Evolutionary conservation across 768 basidiomycete species (phyloP).

Genomic region (Lentinula raphanica): DNA sequence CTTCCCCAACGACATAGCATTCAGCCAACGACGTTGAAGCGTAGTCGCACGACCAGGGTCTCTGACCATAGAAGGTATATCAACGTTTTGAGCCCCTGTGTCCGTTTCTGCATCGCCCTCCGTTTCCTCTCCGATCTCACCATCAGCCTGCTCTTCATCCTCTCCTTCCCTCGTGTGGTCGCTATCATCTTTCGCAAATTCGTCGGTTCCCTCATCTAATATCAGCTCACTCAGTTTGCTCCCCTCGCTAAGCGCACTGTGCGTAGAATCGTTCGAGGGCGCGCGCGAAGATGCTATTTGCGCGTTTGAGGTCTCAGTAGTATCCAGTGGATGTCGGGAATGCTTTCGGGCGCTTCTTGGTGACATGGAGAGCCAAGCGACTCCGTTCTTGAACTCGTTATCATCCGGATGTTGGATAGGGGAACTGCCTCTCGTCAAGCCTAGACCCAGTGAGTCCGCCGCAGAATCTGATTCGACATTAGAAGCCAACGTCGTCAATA

Average conservation of each 20-base stretch:
- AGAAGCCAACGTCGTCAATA: slow-evolving; percentile 11
- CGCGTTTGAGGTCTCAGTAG: neutral
- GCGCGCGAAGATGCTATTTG: slow-evolving; percentile 19
- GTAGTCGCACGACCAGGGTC: slow-evolving; percentile 81
- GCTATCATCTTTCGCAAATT: slow-evolving; percentile 16
- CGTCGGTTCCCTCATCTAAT: slow-evolving; percentile 27
- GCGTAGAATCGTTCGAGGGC: slow-evolving; percentile 41
- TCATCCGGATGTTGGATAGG: neutral
- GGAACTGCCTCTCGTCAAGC: neutral
- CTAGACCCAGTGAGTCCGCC: neutral
- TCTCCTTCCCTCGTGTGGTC: slow-evolving; percentile 31
- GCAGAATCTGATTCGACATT: neutral
- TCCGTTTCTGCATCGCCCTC: slow-evolving; percentile 39
- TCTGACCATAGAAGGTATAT: slow-evolving; percentile 62
- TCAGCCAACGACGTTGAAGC: slow-evolving; percentile 75
- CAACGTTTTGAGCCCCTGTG: neutral
- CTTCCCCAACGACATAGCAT: slow-evolving; percentile 86
- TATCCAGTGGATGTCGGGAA: slow-evolving; percentile 22
- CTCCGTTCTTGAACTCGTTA: slow-evolving; percentile 6
- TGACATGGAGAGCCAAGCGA: slow-evolving; percentile 50
- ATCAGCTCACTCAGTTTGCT: slow-evolving; percentile 32
- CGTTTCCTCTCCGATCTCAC: slow-evolving; percentile 28
- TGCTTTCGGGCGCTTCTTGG: slow-evolving; percentile 47
- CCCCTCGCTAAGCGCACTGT: slow-evolving; percentile 14
- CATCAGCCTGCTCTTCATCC: slow-evolving; percentile 32